Evolutionary conservation across 2,329 filamentous ascomycete species (phyloP), one percentile per base, ranked within the genome.

Genomic region (Podosphaera aphanis): DNA sequence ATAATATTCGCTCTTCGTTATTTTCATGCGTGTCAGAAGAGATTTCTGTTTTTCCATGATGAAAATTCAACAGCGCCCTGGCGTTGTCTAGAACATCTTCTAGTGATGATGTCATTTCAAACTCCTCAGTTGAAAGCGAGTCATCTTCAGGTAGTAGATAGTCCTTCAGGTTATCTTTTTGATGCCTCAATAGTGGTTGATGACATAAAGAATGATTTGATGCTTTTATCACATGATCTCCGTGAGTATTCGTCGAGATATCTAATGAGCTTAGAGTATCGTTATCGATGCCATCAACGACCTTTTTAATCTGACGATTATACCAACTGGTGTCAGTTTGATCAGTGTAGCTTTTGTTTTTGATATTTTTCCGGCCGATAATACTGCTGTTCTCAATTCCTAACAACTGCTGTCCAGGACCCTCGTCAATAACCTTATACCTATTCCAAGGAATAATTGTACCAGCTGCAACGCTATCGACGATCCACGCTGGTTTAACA

Each of bases 401-500:
- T 43, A 98, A 65, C 1, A 86, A 70, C 54, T 82, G 84, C 61
- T 98, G 90, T 8, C 76, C 73, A 0, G 78, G 74, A 0, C 84
- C 85, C 59, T 93, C 83, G 52, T 90, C 82, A 3, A 94, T 65
- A 0, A 94, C 76, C 25, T 83, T 74, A 57, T 90, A 98, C 11
- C 76, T 68, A 49, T 80, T 70, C 90, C 92, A 98, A 0, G 88
- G 79, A 23, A 95, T 66, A 39, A 94, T 63, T 55, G 73, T 80
- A 5, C 84, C 84, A 5, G 83, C 82, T 47, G 74, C 68, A 40
- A 95, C 74, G 49, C 86, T 94, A 54, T 98, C 88, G 13, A 84
- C 78, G 2, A 98, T 73, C 90, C 90, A 98, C 18, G 83, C 77
- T 0, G 90, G 90, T 61, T 90, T 93, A 44, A 94, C 90, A 33